Evolutionary conservation across 768 basidiomycete genomes (phyloP).

Genomic region (Pulveroboletus sp.): DNA sequence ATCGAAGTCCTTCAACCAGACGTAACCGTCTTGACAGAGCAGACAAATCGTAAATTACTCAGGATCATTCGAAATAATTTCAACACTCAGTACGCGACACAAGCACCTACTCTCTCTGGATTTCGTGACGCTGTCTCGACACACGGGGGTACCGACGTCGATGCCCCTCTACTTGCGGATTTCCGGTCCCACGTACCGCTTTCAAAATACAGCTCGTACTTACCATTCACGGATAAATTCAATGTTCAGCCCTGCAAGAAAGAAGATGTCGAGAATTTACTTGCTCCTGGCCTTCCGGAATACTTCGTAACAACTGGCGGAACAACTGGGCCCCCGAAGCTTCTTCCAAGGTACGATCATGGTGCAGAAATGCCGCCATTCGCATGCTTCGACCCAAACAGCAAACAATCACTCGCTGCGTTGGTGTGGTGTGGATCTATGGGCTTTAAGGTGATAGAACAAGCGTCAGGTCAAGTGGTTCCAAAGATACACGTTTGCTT

Average conservation of each 20-base stretch:
- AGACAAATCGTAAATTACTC: too few species aligned
- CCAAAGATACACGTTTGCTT: conserved; percentile 10
- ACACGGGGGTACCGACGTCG: background rate
- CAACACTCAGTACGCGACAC: background rate
- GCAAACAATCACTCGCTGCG: too few species aligned
- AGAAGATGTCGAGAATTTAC: background rate
- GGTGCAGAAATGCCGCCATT: background rate
- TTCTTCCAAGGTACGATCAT: background rate
- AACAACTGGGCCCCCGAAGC: background rate
- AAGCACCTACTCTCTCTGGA: background rate
- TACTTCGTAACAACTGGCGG: background rate
- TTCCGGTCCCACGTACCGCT: background rate
- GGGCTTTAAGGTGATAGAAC: background rate
- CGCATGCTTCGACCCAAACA: too few species aligned
- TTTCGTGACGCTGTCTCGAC: background rate
- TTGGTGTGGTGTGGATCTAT: background rate
- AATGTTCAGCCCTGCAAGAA: background rate
- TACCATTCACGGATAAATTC: background rate
- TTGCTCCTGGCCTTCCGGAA: background rate
- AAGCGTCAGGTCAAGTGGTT: conserved; percentile 15
- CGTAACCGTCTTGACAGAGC: too few species aligned
- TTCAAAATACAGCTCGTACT: background rate
- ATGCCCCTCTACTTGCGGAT: background rate
- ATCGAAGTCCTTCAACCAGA: too few species aligned
- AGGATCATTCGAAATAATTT: conserved; percentile 9